Percentiles rank a stretch among this genome's conserved stretches.
phyloP scores from a whole-genome alignment of 179 eudicot genomes.

The Silene noctiflora region DNA sequence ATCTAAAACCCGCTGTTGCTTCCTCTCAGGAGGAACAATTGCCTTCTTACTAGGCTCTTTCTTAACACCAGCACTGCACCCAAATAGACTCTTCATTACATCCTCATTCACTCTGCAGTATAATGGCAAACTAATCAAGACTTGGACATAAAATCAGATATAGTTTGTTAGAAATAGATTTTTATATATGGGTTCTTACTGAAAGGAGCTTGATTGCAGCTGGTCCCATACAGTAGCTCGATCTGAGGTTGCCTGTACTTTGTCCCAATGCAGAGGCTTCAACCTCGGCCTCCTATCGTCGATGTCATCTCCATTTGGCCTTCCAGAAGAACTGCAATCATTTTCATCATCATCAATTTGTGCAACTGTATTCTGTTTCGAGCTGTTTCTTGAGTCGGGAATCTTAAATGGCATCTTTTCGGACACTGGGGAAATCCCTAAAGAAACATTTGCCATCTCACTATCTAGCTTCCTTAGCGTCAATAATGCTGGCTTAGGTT shows the following conservation, averaged over 20 bases:
- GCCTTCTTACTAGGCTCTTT: slow-evolving; percentile 58
- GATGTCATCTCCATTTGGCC: slow-evolving; percentile 51
- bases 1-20: slow-evolving; percentile 80
- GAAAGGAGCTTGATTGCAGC: slow-evolving; percentile 87
- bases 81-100: slow-evolving; percentile 85
- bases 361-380: slow-evolving; percentile 28
- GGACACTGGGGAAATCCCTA: slow-evolving; percentile 22
- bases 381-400: slow-evolving; percentile 27
- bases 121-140: slow-evolving; percentile 12
- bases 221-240: slow-evolving; percentile 95
- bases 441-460: slow-evolving; percentile 23
- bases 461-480: slow-evolving; percentile 23
- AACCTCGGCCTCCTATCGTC: slow-evolving; percentile 67
- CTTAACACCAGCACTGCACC: slow-evolving; percentile 43
- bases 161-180: not conserved
- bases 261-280: slow-evolving; percentile 97
- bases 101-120: slow-evolving; percentile 83
- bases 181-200: slow-evolving; percentile 44
- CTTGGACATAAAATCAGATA: not conserved
- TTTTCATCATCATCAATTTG: slow-evolving; percentile 32
- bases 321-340: slow-evolving; percentile 41
- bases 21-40: slow-evolving; percentile 57
- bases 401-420: slow-evolving; percentile 26
- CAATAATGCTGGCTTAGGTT: no score
- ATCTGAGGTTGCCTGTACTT: slow-evolving; percentile 84